These are phyloP conservation scores for Fusarium pilosicola DNA, from an alignment of 2,329 filamentous ascomycete species.

Conservation along the genomic window DNA sequence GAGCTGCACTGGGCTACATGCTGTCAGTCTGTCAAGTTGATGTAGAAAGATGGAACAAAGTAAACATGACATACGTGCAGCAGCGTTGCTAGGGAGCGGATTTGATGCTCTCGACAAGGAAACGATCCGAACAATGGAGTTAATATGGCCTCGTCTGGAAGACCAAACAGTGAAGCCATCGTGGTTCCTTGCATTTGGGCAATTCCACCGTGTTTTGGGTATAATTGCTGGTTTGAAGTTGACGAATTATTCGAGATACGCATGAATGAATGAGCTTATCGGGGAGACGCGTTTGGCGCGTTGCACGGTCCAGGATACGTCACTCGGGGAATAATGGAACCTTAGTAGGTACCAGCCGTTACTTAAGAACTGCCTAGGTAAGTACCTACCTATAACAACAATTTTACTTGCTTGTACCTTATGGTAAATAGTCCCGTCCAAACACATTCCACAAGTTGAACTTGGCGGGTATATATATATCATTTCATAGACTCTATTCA, in stretches of 20 bases:
- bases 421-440: too few species aligned
- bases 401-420: neutral
- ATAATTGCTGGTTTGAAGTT: constrained; percentile 18
- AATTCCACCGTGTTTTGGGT: neutral
- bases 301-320: constrained; percentile 37
- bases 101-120: constrained; percentile 68
- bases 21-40: neutral
- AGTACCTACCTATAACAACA: neutral
- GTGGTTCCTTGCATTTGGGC: neutral
- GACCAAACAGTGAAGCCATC: constrained; percentile 58
- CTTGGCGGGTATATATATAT: neutral
- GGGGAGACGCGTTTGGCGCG: constrained; percentile 46
- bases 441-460: neutral
- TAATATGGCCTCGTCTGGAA: constrained; percentile 63
- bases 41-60: neutral
- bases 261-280: neutral
- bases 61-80: constrained; percentile 58
- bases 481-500: neutral
- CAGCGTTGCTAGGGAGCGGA: constrained; percentile 66
- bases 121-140: constrained; percentile 59
- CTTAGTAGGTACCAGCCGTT: too few species aligned
- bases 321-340: constrained; percentile 38
- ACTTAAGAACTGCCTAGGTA: too few species aligned
- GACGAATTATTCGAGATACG: neutral
- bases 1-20: constrained; percentile 70